Conservation (phyloP, 2,329 filamentous ascomycete species). For the Stachybotrys chlorohalonatus region DNA sequence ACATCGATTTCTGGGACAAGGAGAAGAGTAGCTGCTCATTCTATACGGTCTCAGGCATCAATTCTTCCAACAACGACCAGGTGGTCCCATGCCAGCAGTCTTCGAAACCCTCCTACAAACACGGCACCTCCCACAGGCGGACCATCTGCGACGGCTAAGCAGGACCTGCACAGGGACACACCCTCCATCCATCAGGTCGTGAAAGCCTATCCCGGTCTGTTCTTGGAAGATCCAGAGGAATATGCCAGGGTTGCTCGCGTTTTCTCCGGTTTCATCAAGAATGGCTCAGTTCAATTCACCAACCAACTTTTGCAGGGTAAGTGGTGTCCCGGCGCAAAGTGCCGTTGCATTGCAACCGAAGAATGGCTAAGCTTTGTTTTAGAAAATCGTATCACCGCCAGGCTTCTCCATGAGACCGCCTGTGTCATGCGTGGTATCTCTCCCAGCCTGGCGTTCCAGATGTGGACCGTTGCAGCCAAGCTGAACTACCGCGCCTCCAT, state of each 20-base stretch:
- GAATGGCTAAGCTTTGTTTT: background rate
- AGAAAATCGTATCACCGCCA: slow-evolving; percentile 11
- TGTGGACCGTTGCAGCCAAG: slow-evolving; percentile 23
- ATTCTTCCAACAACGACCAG: no score
- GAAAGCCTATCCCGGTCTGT: background rate
- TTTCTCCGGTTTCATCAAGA: background rate
- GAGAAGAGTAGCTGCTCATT: no score
- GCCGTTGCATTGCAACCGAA: background rate
- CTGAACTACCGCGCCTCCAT: slow-evolving; percentile 19
- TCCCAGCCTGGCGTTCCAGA: slow-evolving; percentile 1
- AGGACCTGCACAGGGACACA: no score
- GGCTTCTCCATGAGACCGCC: slow-evolving; percentile 15
- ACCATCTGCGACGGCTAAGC: no score
- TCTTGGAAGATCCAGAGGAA: background rate
- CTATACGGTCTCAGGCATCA: no score
- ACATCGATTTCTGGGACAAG: no score
- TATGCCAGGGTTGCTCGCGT: background rate
- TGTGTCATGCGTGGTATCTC: slow-evolving; percentile 15
- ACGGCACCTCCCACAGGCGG: no score
- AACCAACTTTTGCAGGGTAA: background rate
- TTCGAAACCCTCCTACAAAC: no score
- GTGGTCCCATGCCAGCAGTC: no score
- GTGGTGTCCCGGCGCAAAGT: background rate
- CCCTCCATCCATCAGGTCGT: background rate
- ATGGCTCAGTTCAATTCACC: background rate